These are phyloP conservation scores for Tylopilus intermedius DNA, from an alignment of 768 basidiomycete species.

Conservation along the genomic window DNA sequence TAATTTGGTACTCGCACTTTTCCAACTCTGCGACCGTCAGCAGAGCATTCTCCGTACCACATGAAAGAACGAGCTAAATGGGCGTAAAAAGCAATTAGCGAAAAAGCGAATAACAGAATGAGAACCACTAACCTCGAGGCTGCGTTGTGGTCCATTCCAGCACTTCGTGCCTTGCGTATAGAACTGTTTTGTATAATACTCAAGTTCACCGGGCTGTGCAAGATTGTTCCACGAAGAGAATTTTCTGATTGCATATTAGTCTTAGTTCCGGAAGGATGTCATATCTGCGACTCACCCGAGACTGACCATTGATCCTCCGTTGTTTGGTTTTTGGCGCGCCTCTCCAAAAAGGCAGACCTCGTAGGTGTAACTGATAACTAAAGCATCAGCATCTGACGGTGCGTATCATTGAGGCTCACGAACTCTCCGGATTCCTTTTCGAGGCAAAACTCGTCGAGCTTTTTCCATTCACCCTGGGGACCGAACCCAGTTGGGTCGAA, in stretches of 20 bases:
- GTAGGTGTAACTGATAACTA: constrained; percentile 72
- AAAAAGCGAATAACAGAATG: neutral
- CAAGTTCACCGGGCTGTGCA: constrained; percentile 54
- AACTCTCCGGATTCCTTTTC: constrained; percentile 86
- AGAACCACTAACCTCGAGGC: constrained; percentile 55
- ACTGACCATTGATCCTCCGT: constrained; percentile 67
- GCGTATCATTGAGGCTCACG: constrained; percentile 33
- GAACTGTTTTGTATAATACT: constrained; percentile 75
- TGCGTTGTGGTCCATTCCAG: constrained; percentile 95
- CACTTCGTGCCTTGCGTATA: constrained; percentile 86
- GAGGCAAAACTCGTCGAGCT: constrained; percentile 78
- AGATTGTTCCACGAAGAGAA: constrained; percentile 76
- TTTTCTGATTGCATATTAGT: constrained; percentile 39
- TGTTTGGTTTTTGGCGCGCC: constrained; percentile 82
- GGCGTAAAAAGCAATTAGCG: constrained; percentile 1
- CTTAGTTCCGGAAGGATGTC: neutral
- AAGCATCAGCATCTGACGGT: constrained; percentile 5
- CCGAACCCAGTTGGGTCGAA: constrained; percentile 68
- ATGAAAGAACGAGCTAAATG: constrained; percentile 68
- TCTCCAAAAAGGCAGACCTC: constrained; percentile 89
- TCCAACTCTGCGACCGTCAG: constrained; percentile 81
- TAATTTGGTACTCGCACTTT: constrained; percentile 93
- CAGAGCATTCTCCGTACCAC: constrained; percentile 81
- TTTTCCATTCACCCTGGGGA: constrained; percentile 89
- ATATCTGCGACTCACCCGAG: constrained; percentile 64